Evolutionary conservation across 306 rosid genomes (phyloP).

Genomic region (Cucumis melo): DNA sequence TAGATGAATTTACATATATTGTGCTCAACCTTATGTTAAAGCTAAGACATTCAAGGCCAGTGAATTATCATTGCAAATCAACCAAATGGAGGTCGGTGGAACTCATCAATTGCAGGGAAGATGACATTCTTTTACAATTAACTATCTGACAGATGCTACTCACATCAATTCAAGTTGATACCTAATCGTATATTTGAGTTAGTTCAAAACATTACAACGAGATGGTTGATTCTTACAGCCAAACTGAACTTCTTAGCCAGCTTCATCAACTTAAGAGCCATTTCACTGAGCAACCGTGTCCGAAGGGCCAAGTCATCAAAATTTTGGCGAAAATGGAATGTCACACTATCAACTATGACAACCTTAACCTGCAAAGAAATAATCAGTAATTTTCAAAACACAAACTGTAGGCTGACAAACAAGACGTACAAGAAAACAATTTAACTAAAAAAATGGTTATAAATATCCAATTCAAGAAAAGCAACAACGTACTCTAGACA

Average conservation of each 20-base stretch:
- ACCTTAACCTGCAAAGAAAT: constrained; percentile 52
- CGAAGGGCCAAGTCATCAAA: constrained; percentile 82
- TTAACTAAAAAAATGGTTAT: background rate
- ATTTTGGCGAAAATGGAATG: constrained; percentile 93
- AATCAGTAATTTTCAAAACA: background rate
- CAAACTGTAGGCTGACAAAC: background rate
- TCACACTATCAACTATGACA: constrained; percentile 75
- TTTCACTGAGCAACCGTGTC: constrained; percentile 71
- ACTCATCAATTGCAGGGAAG: background rate
- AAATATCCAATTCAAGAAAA: background rate
- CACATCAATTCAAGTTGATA: background rate
- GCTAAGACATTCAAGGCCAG: background rate
- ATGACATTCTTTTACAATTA: background rate
- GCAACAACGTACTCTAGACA: background rate
- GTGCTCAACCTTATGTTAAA: background rate
- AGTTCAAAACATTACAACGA: constrained; percentile 1
- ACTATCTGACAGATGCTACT: background rate
- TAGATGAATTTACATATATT: background rate
- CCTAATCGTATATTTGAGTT: background rate
- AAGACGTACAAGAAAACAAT: background rate
- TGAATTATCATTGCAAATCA: background rate
- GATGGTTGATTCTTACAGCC: constrained; percentile 51
- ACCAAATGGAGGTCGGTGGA: background rate
- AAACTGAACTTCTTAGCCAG: constrained; percentile 44
- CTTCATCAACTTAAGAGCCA: constrained; percentile 87